These are phyloP conservation scores for Posidonia oceanica DNA, from an alignment of 116 monocot genomes.

Conservation along the genomic window DNA sequence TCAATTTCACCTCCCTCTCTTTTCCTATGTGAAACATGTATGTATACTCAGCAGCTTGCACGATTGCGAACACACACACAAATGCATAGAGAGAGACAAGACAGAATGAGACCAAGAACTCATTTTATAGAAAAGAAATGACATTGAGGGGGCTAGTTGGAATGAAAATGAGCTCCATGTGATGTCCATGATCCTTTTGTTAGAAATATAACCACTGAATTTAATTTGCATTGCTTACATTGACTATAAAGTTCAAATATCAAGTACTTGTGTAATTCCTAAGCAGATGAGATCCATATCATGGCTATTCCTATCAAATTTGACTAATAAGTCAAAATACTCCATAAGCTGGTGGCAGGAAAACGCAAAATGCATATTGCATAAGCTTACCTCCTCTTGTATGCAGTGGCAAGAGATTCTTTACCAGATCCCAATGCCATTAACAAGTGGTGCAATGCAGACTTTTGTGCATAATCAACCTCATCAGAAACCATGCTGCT, in stretches of 20 bases:
- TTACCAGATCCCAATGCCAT: constrained; percentile 1
- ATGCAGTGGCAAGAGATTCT: background rate
- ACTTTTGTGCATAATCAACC: background rate
- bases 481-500: background rate
- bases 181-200: too few species aligned
- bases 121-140: background rate
- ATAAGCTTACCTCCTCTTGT: constrained; percentile 4
- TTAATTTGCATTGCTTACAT: too few species aligned
- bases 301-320: too few species aligned
- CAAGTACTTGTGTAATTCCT: too few species aligned
- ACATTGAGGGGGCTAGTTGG: too few species aligned
- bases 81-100: background rate
- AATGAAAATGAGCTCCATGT: too few species aligned
- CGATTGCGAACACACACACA: background rate
- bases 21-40: background rate
- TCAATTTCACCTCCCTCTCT: constrained; percentile 2
- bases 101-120: background rate
- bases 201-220: too few species aligned
- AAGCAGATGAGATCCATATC: too few species aligned
- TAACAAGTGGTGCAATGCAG: constrained; percentile 4
- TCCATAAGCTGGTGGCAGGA: too few species aligned
- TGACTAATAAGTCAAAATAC: too few species aligned
- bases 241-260: too few species aligned
- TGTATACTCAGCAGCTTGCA: background rate
- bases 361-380: too few species aligned